These are phyloP conservation scores for Takakia lepidozioides DNA, from an alignment of 225 moss, liverwort and hornwort species.

Conservation along the genomic window DNA sequence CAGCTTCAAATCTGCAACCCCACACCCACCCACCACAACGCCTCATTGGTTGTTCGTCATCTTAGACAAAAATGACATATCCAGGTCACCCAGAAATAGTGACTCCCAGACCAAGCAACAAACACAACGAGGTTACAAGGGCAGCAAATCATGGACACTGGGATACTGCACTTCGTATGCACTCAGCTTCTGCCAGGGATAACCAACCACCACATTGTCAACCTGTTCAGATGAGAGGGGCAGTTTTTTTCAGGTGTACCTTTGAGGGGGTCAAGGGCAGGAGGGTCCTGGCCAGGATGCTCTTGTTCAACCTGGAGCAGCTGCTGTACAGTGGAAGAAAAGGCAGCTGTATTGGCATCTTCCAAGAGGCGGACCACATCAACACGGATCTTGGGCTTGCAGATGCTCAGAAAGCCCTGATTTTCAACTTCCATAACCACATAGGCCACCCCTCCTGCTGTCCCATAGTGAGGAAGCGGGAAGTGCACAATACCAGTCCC, in stretches of 20 bases:
- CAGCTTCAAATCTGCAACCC: conserved; percentile 93
- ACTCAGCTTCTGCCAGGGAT: too few relatives aligned
- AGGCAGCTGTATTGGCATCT: conserved; percentile 68
- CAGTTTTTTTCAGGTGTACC: too few relatives aligned
- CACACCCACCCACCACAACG: too few relatives aligned
- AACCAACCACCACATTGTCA: too few relatives aligned
- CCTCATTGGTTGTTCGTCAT: too few relatives aligned
- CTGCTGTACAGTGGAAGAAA: conserved; percentile 61
- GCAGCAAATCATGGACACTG: too few relatives aligned
- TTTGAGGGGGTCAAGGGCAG: conserved; percentile 84
- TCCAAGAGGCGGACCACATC: conserved; percentile 78
- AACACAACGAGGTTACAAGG: too few relatives aligned
- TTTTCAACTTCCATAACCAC: conserved; percentile 90
- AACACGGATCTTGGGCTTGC: conserved; percentile 87
- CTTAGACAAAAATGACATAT: too few relatives aligned
- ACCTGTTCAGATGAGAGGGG: too few relatives aligned
- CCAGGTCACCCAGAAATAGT: too few relatives aligned
- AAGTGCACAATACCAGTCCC: conserved; percentile 80
- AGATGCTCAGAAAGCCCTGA: conserved; percentile 65
- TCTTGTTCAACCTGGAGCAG: conserved; percentile 82
- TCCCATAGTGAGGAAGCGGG: conserved; percentile 77
- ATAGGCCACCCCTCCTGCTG: conserved; percentile 64
- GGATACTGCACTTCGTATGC: too few relatives aligned
- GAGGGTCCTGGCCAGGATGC: conserved; percentile 65
- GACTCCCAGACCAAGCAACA: too few relatives aligned